Percentiles rank a stretch among this genome's conserved stretches.
phyloP scores from a whole-genome alignment of 2,329 filamentous ascomycete species.

The Alternaria tenuissima region DNA sequence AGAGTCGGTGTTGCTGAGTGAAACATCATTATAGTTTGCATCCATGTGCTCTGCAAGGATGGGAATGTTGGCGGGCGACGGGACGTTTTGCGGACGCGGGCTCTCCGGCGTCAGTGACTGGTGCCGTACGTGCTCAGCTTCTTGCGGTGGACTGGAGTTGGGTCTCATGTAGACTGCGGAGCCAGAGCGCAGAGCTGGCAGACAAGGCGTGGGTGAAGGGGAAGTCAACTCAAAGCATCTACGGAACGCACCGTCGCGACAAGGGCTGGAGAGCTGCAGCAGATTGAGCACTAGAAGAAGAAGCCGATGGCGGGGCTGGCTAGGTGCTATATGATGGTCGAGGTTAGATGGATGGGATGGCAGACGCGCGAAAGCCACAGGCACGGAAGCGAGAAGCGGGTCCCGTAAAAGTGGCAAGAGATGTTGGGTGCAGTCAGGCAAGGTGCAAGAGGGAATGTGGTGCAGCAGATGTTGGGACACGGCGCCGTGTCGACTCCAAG shows the following conservation, averaged over 20 bases:
- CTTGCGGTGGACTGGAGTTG: slow-evolving; percentile 62
- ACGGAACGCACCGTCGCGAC: slow-evolving; percentile 28
- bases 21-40: slow-evolving; percentile 72
- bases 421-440: slow-evolving; percentile 18
- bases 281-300: slow-evolving; percentile 11
- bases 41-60: slow-evolving; percentile 76
- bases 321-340: slow-evolving; percentile 22
- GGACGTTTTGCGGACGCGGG: slow-evolving; percentile 73
- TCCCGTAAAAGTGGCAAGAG: slow-evolving; percentile 26
- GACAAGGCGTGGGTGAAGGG: slow-evolving; percentile 14
- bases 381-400: slow-evolving; percentile 17
- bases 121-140: slow-evolving; percentile 68
- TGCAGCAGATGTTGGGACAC: slow-evolving; percentile 31
- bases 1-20: slow-evolving; percentile 62
- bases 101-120: slow-evolving; percentile 74
- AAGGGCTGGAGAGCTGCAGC: slow-evolving; percentile 19
- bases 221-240: slow-evolving; percentile 31
- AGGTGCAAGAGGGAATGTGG: slow-evolving; percentile 12
- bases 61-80: slow-evolving; percentile 73
- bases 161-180: slow-evolving; percentile 61
- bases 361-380: slow-evolving; percentile 11
- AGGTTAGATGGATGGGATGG: slow-evolving; percentile 3
- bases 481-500: slow-evolving; percentile 12
- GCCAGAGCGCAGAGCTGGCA: slow-evolving; percentile 28
- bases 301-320: slow-evolving; percentile 25